Base-by-base conservation (phyloP, 495 filamentous ascomycete species). In the Lasiosphaeria ovina region DNA sequence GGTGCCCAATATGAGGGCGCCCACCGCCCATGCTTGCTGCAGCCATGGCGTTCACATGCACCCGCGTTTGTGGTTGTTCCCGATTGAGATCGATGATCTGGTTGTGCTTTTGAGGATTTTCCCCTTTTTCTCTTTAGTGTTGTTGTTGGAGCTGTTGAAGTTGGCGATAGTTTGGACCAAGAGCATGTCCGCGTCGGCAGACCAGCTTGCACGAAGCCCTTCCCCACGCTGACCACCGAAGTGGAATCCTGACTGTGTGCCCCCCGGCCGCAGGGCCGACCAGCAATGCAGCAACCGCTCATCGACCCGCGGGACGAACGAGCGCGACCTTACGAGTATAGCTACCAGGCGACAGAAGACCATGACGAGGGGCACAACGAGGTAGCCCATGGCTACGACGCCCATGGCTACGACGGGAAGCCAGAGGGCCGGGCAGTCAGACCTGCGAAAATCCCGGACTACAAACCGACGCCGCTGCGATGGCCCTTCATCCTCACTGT, bases 401-500 rank as follows among this genome's bases (percentile, higher is more conserved):
- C 24, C 24, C 24, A 24, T 24, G 24, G 24, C 24, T 24, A 24
- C 24, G 24, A 24, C 24, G 24, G 24, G 24, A 24, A 24, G 24
- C 24, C 24, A 24, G 24, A 24, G 24, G 24, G 24, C 24, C 24
- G 24, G 24, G 24, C 24, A 24, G 24, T 24, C 2, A 24, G 24
- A 24, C 24, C 24, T 24, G 24, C 24, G 1, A 60, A 55, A 24
- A n/a, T 35, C 11, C 68, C 68, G 8, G 64, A 67, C 61, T 74
- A 75, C 67, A 72, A 71, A 51, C 71, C 71, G 9, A 69, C 60
- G 49, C 56, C 69, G 31, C 50, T 75, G 34, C 56, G 57, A 62
- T 72, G 69, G 71, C 71, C 71, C 4, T 75, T 75, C 45, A 67
- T 75, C 58, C 16, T 47, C 4, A 42, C 31, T 47, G 54, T 71